These are phyloP conservation scores for Metschnikowia hibisci DNA, from an alignment of 805 yeast genomes.

Conservation along the genomic window DNA sequence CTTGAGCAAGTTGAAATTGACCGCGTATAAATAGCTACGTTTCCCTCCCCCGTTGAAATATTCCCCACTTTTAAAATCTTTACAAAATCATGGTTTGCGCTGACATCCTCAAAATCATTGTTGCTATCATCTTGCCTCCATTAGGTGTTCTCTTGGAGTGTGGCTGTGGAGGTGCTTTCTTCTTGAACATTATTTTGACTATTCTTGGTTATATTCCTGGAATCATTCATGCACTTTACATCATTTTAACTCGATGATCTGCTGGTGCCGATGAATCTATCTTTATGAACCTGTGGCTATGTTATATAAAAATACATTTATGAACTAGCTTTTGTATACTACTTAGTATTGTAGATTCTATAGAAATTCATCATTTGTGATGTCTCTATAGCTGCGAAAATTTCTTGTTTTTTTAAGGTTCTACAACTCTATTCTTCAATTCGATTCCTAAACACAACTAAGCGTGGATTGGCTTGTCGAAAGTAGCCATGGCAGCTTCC, in stretches of 20 bases:
- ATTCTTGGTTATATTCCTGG: conserved; percentile 77
- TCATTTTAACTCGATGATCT: conserved; percentile 34
- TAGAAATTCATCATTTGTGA: no score
- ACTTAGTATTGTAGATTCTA: no score
- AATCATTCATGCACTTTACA: conserved; percentile 59
- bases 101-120: conserved; percentile 49
- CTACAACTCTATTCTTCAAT: no score
- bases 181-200: conserved; percentile 60
- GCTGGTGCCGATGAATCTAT: not conserved
- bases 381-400: no score
- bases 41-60: not conserved
- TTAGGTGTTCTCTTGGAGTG: conserved; percentile 59
- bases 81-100: conserved; percentile 44
- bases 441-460: no score
- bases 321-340: not conserved
- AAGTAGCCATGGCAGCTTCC: conserved; percentile 94
- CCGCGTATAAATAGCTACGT: not conserved
- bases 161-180: conserved; percentile 44
- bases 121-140: conserved; percentile 55
- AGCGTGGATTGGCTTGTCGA: conserved; percentile 80
- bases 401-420: no score
- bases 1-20: conserved; percentile 1
- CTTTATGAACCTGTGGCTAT: no score
- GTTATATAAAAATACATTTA: not conserved
- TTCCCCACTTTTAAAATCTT: no score